phyloP scores from a whole-genome alignment of 345 rosid species.

The Tarenaya hassleriana region DNA sequence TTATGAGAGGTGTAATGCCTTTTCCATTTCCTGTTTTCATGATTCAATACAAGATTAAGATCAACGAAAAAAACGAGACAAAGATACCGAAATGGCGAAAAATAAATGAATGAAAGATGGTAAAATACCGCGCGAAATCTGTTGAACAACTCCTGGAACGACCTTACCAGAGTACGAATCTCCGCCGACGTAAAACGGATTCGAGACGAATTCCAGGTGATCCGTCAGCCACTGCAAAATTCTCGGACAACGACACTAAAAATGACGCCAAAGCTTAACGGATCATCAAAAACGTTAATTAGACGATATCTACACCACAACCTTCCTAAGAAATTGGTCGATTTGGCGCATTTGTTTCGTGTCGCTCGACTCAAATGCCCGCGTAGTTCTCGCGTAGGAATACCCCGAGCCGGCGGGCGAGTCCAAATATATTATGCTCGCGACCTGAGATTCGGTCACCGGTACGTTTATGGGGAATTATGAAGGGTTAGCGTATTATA shows the following conservation, averaged over 20 bases:
- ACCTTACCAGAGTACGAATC: slow-evolving; percentile 61
- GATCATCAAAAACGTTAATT: neutral
- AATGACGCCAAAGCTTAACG: neutral
- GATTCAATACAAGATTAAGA: slow-evolving; percentile 12
- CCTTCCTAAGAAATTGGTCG: slow-evolving; percentile 48
- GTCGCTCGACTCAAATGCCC: slow-evolving; percentile 41
- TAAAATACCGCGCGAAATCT: slow-evolving; percentile 44
- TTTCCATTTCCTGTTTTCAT: slow-evolving; percentile 51
- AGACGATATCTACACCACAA: slow-evolving; percentile 9
- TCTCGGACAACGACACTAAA: neutral
- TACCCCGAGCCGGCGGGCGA: slow-evolving; percentile 74
- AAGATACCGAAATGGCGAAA: neutral
- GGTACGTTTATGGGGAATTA: no score
- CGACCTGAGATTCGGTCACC: slow-evolving; percentile 42
- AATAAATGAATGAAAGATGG: neutral
- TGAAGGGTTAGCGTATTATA: no score
- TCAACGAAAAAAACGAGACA: neutral
- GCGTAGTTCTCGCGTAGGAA: slow-evolving; percentile 44
- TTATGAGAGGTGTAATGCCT: slow-evolving; percentile 37
- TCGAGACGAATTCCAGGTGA: slow-evolving; percentile 46
- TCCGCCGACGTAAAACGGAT: slow-evolving; percentile 52
- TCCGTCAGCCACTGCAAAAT: slow-evolving; percentile 53
- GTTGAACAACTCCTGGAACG: slow-evolving; percentile 49
- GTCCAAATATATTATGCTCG: slow-evolving; percentile 66
- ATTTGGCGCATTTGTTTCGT: slow-evolving; percentile 39